Base-by-base conservation (phyloP, 208 protist genomes). In the Angomonas deanei region DNA sequence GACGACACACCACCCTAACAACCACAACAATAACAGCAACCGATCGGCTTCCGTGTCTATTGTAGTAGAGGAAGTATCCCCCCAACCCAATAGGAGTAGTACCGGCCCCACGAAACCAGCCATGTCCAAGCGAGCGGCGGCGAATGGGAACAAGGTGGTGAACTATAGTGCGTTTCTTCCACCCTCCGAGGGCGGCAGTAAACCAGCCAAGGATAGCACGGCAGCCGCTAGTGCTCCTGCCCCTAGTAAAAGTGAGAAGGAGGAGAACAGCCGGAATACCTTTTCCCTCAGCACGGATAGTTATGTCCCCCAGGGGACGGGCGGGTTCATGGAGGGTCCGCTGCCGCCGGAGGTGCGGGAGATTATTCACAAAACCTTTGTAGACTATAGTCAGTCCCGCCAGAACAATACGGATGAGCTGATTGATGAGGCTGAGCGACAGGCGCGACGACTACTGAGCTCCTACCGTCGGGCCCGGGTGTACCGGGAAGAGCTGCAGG, bases 401-500 rank as follows among this genome's bases (percentile, higher is more conserved):
- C n/a, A n/a, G n/a, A n/a, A n/a, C n/a, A 42, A 42, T 15, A 15
- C 36, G 27, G 28, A 42, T 3, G n/a, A 34, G 28, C n/a, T 39
- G 24, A 27, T 60, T 10, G 88, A 89, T 15, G 66, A 78, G 15
- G 80, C 80, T 1, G 88, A 94, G 80, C 72, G 78, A 24, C 80
- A 94, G 46, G 84, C 88, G 0, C 76, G 88, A 2, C 79, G 84
- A 2, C 73, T 94, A 48, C 66, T 94, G 33, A 94, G 88, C 75
- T 90, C 82, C 19, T 80, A 61, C 36, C 82, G 84, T 2, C 82
- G 88, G 21, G 63, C 91, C 19, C 77, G 79, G 53, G 88, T 94
- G 1, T 94, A 94, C 58, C 76, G 84, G 6, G 84, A 85, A 26
- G 88, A 94, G 68, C 68, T 94, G 27, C 67, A 75, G 17, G 81